Evolutionary conservation across 2,329 filamentous ascomycete genomes (phyloP), one percentile per base, ranked within the genome.

Genomic region (Domatiomyces globalis): DNA sequence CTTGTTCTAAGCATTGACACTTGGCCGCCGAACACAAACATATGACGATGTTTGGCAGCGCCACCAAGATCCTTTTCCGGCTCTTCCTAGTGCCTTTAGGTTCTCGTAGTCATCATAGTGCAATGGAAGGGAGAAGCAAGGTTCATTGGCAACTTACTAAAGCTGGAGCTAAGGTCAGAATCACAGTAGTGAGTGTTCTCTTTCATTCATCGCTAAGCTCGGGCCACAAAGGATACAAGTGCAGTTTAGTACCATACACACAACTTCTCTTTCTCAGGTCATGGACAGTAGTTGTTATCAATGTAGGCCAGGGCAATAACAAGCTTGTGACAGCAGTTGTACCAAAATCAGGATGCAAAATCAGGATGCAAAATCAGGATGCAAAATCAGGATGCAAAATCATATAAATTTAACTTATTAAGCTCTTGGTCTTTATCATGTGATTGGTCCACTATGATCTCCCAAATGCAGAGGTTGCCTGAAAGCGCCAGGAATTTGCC

Each of bases 51-150:
- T 54, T 50, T 48, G 36, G 44, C 39, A n/a, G 15, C 27, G 36
- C n/a, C 5, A 33, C 19, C 15, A 33, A 46, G 53, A 58, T 59
- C 60, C 60, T 62, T 58, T 61, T 61, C 57, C 59, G 60, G 60
- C 60, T 62, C 60, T 62, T 62, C 60, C 60, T 62, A 61, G 60
- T 59, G 58, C 56, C 56, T 50, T 56, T 51, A 54, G 55, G 60
- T 60, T 62, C 57, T 53, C 49, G 45, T 50, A 50, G 51, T 62
- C 59, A 61, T 61, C 59, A 61, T 58, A 43, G 22, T 43, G 46
- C 42, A 27, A 22, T 5, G 17, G 46, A 49, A 79, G 17, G 46
- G 49, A 79, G 89, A 63, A 15, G 33, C 10, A 39, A 15, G 33
- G 15, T 15, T 12, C 15, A 15, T 15, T 15, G 12, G 15, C 12